These are phyloP conservation scores for Leccinum subtestaceum DNA, from an alignment of 768 basidiomycete species.

Conservation along the genomic window DNA sequence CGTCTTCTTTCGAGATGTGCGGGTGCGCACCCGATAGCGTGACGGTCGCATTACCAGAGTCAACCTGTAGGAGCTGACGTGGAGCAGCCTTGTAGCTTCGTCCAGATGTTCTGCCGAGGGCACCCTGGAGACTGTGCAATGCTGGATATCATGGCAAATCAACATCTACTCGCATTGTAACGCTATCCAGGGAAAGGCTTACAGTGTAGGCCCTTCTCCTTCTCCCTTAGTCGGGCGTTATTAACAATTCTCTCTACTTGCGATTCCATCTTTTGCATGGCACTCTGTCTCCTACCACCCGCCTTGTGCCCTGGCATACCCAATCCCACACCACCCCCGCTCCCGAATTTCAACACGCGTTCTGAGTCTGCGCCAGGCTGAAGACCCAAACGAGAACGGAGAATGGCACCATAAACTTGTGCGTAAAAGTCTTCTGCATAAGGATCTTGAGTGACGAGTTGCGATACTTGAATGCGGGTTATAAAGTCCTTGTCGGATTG, in stretches of 20 bases:
- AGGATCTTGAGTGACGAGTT: conserved; percentile 95
- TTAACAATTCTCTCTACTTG: conserved; percentile 97
- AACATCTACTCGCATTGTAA: background rate
- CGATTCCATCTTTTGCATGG: conserved; percentile 90
- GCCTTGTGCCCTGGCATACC: conserved; percentile 46
- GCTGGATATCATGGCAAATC: conserved; percentile 38
- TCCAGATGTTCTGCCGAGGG: conserved; percentile 90
- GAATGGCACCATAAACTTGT: conserved; percentile 86
- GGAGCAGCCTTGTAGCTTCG: conserved; percentile 96
- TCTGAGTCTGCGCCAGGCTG: conserved; percentile 58
- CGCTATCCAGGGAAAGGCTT: conserved; percentile 25
- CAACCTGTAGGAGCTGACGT: conserved; percentile 90
- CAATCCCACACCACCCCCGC: conserved; percentile 83
- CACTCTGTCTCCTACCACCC: conserved; percentile 69
- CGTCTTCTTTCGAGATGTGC: conserved; percentile 55
- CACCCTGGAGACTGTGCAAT: conserved; percentile 81
- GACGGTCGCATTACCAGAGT: conserved; percentile 43
- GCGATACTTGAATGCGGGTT: conserved; percentile 97
- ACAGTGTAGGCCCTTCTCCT: conserved; percentile 71
- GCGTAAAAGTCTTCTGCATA: conserved; percentile 99
- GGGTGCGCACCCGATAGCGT: conserved; percentile 41
- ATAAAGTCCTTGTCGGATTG: conserved; percentile 99
- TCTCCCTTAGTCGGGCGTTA: conserved; percentile 82
- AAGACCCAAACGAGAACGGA: conserved; percentile 75
- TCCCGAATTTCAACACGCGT: conserved; percentile 82